A percentile compares a stretch with the other conserved stretches of the same genome.
Conservation (phyloP, 148 eudicot genomes). For the Camellia lanceoleosa region DNA sequence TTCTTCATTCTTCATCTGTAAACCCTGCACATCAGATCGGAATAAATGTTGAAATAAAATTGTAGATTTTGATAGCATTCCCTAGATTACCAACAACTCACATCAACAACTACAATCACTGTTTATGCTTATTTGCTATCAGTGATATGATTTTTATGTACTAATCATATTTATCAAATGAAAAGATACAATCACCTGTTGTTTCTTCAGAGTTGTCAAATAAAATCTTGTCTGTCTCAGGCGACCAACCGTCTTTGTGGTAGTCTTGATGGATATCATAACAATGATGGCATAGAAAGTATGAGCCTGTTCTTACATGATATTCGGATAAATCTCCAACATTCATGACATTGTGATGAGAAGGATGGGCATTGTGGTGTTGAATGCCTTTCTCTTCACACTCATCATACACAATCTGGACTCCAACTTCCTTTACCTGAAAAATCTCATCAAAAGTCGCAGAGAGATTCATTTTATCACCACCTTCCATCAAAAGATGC, state of each 20-base stretch:
- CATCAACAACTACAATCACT: neutral
- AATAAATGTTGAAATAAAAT: neutral
- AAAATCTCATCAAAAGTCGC: neutral
- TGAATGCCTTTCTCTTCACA: neutral
- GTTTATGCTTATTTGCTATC: neutral
- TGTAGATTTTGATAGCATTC: neutral
- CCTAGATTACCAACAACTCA: neutral
- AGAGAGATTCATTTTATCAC: constrained; percentile 10
- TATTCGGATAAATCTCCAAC: neutral
- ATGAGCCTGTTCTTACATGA: neutral
- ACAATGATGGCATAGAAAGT: neutral
- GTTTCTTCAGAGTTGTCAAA: neutral
- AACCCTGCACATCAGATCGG: neutral
- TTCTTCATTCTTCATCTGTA: neutral
- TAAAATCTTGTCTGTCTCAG: neutral
- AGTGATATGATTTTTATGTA: neutral
- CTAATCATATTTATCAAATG: neutral
- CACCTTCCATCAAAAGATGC: neutral
- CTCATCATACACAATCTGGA: constrained; percentile 1
- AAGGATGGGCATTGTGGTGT: neutral
- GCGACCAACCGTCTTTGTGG: neutral
- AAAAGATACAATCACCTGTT: neutral
- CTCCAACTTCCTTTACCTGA: neutral
- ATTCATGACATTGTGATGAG: neutral
- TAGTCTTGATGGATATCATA: neutral